A percentile compares a stretch with the other conserved stretches of the same genome.
Conservation (phyloP, 2,329 filamentous ascomycete species). For the Monilinia fructigena region DNA sequence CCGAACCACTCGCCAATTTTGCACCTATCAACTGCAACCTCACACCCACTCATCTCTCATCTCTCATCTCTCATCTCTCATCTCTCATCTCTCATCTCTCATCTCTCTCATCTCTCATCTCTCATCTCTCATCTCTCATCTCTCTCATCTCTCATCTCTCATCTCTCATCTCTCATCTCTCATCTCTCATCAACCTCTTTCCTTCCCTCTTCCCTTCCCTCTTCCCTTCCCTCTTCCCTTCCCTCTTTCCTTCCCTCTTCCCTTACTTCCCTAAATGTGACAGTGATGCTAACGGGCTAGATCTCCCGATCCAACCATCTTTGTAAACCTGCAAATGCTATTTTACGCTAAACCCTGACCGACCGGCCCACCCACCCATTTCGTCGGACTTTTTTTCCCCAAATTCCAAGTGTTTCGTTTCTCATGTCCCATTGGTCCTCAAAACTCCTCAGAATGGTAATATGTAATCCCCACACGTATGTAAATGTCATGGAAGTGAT, state of each 20-base stretch:
- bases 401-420: conserved; percentile 1
- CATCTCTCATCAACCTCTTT: background rate
- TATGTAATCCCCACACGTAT: conserved; percentile 19
- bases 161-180: background rate
- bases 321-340: conserved; percentile 11
- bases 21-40: too few species aligned
- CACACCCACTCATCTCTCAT: background rate
- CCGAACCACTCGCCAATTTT: too few species aligned
- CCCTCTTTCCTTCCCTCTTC: background rate
- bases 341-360: conserved; percentile 1
- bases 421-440: conserved; percentile 10
- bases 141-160: background rate
- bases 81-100: background rate
- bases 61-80: background rate
- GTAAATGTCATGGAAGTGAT: conserved; percentile 21
- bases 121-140: background rate
- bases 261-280: background rate
- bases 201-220: too few species aligned
- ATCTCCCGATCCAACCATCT: conserved; percentile 6
- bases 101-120: background rate
- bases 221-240: background rate
- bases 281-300: background rate
- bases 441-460: conserved; percentile 17
- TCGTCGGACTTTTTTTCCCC: background rate
- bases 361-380: conserved; percentile 5